These are phyloP conservation scores for Cocos nucifera DNA, from an alignment of 176 grass and related monocot species.

Conservation along the genomic window DNA sequence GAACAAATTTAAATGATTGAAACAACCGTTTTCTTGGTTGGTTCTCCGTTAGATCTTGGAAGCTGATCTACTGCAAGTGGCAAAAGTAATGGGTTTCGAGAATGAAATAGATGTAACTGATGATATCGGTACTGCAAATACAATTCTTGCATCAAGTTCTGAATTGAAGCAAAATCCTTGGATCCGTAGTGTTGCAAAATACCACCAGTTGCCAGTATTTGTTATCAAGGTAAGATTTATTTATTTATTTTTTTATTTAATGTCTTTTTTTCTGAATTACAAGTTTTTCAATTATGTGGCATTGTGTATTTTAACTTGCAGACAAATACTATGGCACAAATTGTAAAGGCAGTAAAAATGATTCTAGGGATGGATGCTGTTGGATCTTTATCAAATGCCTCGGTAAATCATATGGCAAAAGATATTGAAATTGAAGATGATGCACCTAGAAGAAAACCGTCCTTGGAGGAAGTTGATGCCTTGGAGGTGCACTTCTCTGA, in stretches of 20 bases:
- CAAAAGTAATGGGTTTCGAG: constrained; percentile 84
- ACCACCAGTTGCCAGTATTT: constrained; percentile 74
- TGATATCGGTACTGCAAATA: constrained; percentile 71
- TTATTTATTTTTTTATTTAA: constrained; percentile 1
- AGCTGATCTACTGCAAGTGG: constrained; percentile 80
- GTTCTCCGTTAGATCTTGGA: constrained; percentile 58
- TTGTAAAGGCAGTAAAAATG: constrained; percentile 97
- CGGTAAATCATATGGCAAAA: constrained; percentile 29
- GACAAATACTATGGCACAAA: constrained; percentile 87
- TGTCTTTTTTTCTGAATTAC: constrained; percentile 1
- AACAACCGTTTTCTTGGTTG: neutral
- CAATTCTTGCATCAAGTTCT: constrained; percentile 76
- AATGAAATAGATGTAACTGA: constrained; percentile 74
- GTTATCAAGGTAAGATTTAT: constrained; percentile 67
- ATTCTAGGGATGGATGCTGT: constrained; percentile 57
- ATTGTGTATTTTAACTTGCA: constrained; percentile 14
- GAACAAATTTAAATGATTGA: neutral
- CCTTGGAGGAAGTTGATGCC: constrained; percentile 91
- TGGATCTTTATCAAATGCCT: constrained; percentile 17
- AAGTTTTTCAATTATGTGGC: too few relatives aligned
- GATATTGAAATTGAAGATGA: constrained; percentile 93
- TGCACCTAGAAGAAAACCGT: constrained; percentile 81
- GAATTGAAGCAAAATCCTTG: constrained; percentile 89
- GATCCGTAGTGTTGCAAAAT: constrained; percentile 74
- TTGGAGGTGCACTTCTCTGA: constrained; percentile 44